These are phyloP conservation scores for Silybum marianum DNA, from an alignment of 129 eudicot species.

Conservation along the genomic window DNA sequence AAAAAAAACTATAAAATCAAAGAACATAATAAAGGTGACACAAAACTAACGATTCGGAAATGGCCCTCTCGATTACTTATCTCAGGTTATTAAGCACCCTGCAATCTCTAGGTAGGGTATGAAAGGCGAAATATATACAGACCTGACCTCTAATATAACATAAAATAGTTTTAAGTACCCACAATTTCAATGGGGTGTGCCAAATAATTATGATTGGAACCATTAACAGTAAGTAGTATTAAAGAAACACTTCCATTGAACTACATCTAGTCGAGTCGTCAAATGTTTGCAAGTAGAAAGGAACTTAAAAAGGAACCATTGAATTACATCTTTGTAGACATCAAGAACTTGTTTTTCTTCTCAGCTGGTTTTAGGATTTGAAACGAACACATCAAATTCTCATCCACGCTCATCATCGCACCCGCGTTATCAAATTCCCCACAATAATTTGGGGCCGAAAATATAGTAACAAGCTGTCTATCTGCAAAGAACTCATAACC, in stretches of 20 bases:
- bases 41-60: too few species aligned
- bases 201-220: background rate
- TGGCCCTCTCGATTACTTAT: too few species aligned
- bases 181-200: background rate
- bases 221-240: background rate
- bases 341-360: slow-evolving; percentile 69
- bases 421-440: slow-evolving; percentile 95
- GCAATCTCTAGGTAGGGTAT: background rate
- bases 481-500: slow-evolving; percentile 91
- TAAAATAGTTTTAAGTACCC: background rate
- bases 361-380: slow-evolving; percentile 93
- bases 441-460: slow-evolving; percentile 87
- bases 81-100: too few species aligned
- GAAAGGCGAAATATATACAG: background rate
- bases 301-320: too few species aligned
- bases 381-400: slow-evolving; percentile 81
- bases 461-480: slow-evolving; percentile 81
- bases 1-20: too few species aligned
- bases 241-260: background rate
- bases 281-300: background rate
- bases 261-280: background rate
- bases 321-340: slow-evolving; percentile 72
- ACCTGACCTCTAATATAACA: background rate
- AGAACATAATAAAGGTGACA: too few species aligned
- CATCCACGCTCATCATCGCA: slow-evolving; percentile 90